A percentile compares a stretch with the other conserved stretches of the same genome.
Evolutionary conservation across 345 rosid genomes (phyloP).

Genomic region (Lepidium didymum): DNA sequence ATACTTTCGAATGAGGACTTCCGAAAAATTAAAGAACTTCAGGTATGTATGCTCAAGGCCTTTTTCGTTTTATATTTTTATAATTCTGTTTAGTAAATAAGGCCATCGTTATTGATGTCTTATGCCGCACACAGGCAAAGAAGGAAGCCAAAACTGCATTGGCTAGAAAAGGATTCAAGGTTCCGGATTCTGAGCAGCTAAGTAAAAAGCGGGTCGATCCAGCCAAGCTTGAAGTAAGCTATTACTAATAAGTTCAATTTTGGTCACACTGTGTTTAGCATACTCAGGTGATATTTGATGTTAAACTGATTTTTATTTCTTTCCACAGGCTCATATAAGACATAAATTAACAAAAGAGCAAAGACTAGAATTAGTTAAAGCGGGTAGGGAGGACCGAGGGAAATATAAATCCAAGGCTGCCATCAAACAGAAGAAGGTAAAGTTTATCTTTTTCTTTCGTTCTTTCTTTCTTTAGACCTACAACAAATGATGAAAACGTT

Average conservation of each 20-base stretch:
- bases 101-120: not conserved
- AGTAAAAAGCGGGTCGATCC: constrained; percentile 82
- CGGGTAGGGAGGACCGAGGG: constrained; percentile 83
- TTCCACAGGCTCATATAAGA: constrained; percentile 67
- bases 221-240: constrained; percentile 75
- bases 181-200: constrained; percentile 69
- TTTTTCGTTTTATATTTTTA: not conserved
- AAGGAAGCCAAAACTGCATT: constrained; percentile 57
- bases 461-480: not conserved
- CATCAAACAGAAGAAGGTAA: constrained; percentile 77
- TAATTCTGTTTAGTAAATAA: not conserved
- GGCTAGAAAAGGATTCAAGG: constrained; percentile 73
- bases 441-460: not conserved
- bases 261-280: not conserved
- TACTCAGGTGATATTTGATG: not conserved
- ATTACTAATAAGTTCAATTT: not conserved
- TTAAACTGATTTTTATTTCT: not conserved
- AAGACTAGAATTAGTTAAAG: constrained; percentile 66
- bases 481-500: not conserved
- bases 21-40: constrained; percentile 69
- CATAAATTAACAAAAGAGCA: constrained; percentile 74
- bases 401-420: constrained; percentile 68
- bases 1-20: constrained; percentile 94
- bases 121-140: constrained; percentile 48
- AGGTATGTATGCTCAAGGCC: constrained; percentile 36